Conservation (phyloP, 768 basidiomycete genomes). For the Pisolithus orientalis region DNA sequence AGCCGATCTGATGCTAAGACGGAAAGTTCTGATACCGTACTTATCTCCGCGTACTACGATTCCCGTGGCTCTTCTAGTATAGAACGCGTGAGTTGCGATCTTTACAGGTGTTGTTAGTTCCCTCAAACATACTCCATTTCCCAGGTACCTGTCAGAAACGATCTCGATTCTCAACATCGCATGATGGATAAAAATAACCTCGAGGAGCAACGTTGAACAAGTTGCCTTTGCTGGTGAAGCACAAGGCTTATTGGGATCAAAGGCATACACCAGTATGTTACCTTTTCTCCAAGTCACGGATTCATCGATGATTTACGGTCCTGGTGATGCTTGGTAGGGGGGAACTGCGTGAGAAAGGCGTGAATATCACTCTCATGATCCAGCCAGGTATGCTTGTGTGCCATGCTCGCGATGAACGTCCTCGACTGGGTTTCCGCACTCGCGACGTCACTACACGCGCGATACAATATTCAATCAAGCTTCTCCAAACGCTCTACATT, state of each 20-base stretch:
- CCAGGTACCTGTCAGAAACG: conserved; percentile 39
- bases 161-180: conserved; percentile 75
- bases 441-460: no score
- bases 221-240: conserved; percentile 80
- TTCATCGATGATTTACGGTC: no score
- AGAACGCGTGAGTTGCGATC: conserved; percentile 30
- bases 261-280: no score
- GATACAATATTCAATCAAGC: no score
- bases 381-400: conserved; percentile 94
- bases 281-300: no score
- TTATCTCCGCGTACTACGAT: conserved; percentile 85
- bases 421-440: conserved; percentile 68
- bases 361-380: conserved; percentile 41
- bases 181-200: conserved; percentile 62
- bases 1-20: conserved; percentile 55
- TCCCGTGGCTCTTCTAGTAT: conserved; percentile 87
- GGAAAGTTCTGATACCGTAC: conserved; percentile 56
- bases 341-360: no score
- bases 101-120: no score
- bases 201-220: conserved; percentile 72
- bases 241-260: conserved; percentile 39
- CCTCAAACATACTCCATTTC: no score
- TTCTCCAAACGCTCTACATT: no score
- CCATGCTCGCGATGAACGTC: conserved; percentile 68
- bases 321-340: no score